These are phyloP conservation scores for Aspergillus ruber DNA, from an alignment of 2,329 filamentous ascomycete genomes.

Conservation along the genomic window DNA sequence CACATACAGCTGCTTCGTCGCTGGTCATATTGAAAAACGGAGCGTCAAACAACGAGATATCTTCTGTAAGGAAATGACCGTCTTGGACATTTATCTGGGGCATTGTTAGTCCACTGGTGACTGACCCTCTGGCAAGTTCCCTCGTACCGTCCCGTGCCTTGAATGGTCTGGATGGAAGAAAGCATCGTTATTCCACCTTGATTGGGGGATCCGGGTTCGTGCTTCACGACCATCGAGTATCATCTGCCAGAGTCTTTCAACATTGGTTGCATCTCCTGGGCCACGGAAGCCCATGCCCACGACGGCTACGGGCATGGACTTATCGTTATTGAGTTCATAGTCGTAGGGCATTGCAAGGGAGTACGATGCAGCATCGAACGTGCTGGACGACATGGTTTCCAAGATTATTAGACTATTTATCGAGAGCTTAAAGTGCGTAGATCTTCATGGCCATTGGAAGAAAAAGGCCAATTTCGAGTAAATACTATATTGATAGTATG, in stretches of 20 bases:
- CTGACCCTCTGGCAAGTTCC: background rate
- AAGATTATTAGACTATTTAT: no score
- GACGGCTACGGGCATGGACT: conserved; percentile 18
- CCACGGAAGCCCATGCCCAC: conserved; percentile 21
- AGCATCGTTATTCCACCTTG: conserved; percentile 15
- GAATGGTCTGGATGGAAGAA: conserved; percentile 22
- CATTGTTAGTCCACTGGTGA: background rate
- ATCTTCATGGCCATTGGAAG: no score
- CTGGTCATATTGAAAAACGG: conserved; percentile 29
- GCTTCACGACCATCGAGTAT: conserved; percentile 13
- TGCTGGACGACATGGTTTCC: no score
- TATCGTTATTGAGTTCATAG: background rate
- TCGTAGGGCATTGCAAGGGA: no score
- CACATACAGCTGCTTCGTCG: conserved; percentile 22
- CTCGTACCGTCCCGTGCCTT: conserved; percentile 18
- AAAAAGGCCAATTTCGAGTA: no score
- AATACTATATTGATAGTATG: no score
- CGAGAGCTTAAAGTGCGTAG: no score
- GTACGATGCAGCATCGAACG: no score
- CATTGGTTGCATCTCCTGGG: conserved; percentile 15
- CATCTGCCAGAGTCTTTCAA: conserved; percentile 17
- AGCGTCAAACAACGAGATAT: conserved; percentile 25
- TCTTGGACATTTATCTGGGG: conserved; percentile 20
- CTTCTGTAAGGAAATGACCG: conserved; percentile 20
- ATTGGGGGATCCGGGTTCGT: conserved; percentile 14